A percentile compares a stretch with the other conserved stretches of the same genome.
phyloP scores from a whole-genome alignment of 148 eudicot genomes.

The Fagopyrum homotropicum region DNA sequence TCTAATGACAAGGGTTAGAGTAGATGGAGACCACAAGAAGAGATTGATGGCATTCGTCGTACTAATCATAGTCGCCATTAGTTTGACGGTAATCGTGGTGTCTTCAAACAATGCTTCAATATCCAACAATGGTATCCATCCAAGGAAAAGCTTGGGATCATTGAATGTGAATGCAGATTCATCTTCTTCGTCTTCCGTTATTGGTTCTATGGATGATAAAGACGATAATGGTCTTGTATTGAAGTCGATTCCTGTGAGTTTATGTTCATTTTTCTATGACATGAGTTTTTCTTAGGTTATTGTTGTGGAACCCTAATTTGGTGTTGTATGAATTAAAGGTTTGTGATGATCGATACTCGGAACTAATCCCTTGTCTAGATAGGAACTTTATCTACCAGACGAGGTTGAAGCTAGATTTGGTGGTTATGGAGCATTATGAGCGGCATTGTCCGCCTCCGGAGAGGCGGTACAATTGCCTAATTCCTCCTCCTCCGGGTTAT shows the following conservation, averaged over 20 bases:
- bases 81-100: slow-evolving; percentile 22
- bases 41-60: slow-evolving; percentile 20
- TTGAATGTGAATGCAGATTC: slow-evolving; percentile 25
- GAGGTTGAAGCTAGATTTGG: slow-evolving; percentile 36
- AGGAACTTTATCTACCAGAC: slow-evolving; percentile 37
- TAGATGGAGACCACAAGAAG: slow-evolving; percentile 25
- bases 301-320: neutral
- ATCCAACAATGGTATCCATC: slow-evolving; percentile 21
- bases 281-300: neutral
- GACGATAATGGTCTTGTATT: slow-evolving; percentile 17
- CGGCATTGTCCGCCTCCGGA: slow-evolving; percentile 46
- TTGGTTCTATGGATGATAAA: slow-evolving; percentile 15
- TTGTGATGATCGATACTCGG: slow-evolving; percentile 40
- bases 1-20: slow-evolving; percentile 30
- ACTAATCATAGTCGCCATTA: slow-evolving; percentile 19
- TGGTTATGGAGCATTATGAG: slow-evolving; percentile 47
- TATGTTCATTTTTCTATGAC: neutral
- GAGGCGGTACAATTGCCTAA: slow-evolving; percentile 39
- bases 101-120: slow-evolving; percentile 20
- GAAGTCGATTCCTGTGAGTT: slow-evolving; percentile 38
- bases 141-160: slow-evolving; percentile 20
- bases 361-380: slow-evolving; percentile 44
- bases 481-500: slow-evolving; percentile 43
- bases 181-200: slow-evolving; percentile 17
- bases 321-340: slow-evolving; percentile 20